These are phyloP conservation scores for Phytophthora colocasiae DNA, from an alignment of 352 stramenopile species.

Conservation along the genomic window DNA sequence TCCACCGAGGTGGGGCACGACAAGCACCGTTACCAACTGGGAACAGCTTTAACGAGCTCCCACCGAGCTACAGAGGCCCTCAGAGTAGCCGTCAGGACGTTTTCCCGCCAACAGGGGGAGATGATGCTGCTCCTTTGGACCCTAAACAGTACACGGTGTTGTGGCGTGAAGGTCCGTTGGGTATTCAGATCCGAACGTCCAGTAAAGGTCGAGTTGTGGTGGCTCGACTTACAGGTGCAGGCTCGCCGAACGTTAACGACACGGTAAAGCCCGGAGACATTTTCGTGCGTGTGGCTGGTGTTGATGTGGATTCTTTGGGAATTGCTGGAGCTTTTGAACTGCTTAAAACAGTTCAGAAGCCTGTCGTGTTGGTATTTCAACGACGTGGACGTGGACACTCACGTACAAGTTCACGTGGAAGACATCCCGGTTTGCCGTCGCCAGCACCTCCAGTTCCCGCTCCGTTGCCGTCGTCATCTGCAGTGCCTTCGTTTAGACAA, in stretches of 20 bases:
- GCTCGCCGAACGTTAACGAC: slow-evolving; percentile 53
- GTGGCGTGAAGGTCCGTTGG: slow-evolving; percentile 78
- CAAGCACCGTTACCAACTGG: slow-evolving; percentile 28
- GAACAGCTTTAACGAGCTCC: slow-evolving; percentile 28
- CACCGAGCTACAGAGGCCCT: slow-evolving; percentile 21
- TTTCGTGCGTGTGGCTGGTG: slow-evolving; percentile 76
- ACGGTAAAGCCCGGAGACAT: slow-evolving; percentile 73
- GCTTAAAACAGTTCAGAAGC: slow-evolving; percentile 81
- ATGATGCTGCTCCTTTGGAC: slow-evolving; percentile 26
- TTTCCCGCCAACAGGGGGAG: slow-evolving; percentile 13
- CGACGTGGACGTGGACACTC: slow-evolving; percentile 30
- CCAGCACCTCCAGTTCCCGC: slow-evolving; percentile 15
- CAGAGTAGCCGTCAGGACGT: slow-evolving; percentile 9
- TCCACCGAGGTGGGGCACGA: slow-evolving; percentile 47
- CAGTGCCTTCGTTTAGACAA: slow-evolving; percentile 68
- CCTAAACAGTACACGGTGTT: slow-evolving; percentile 76
- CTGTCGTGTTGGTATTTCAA: slow-evolving; percentile 83
- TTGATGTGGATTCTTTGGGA: slow-evolving; percentile 73
- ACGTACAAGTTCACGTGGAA: slow-evolving; percentile 23
- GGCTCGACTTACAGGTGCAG: slow-evolving; percentile 74
- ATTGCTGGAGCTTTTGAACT: slow-evolving; percentile 82
- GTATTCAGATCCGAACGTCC: slow-evolving; percentile 84
- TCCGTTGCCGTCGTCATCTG: slow-evolving; percentile 33
- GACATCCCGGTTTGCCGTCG: slow-evolving; percentile 19
- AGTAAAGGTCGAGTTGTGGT: slow-evolving; percentile 73